Conservation (phyloP, 1,284 basidiomycete genomes). For the Athelia psychrophila region DNA sequence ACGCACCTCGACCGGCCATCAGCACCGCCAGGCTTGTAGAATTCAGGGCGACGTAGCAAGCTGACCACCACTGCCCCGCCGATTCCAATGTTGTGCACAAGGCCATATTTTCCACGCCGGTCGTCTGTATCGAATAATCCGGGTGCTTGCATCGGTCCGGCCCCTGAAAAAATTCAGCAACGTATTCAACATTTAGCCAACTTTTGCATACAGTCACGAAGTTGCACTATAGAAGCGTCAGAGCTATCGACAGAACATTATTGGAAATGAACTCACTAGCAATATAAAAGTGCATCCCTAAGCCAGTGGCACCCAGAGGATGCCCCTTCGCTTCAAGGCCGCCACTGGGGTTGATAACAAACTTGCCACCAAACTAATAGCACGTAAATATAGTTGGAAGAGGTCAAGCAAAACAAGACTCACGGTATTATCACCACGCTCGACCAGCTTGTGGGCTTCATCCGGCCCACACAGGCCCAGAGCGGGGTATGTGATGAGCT, state of each 20-base stretch:
- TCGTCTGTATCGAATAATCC: conserved; percentile 62
- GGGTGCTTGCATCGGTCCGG: conserved; percentile 79
- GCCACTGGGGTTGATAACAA: conserved; percentile 85
- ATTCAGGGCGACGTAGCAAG: conserved; percentile 70
- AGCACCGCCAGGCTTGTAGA: conserved; percentile 56
- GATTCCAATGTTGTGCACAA: conserved; percentile 84
- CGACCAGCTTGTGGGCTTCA: conserved; percentile 75
- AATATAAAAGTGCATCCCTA: conserved; percentile 90
- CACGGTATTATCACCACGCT: conserved; percentile 81
- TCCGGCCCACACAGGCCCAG: conserved; percentile 70
- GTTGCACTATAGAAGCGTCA: conserved; percentile 51
- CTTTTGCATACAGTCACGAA: conserved; percentile 53
- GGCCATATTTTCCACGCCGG: conserved; percentile 71
- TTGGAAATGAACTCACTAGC: conserved; percentile 50
- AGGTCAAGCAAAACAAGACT: conserved; percentile 14
- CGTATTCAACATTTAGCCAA: not conserved
- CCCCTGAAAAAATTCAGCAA: conserved; percentile 43
- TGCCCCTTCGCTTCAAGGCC: conserved; percentile 88
- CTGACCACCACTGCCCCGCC: conserved; percentile 80
- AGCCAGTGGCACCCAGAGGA: conserved; percentile 81
- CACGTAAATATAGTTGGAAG: conserved; percentile 3
- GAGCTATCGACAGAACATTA: conserved; percentile 5
- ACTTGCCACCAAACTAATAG: conserved; percentile 77
- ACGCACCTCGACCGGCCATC: conserved; percentile 67
- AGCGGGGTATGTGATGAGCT: conserved; percentile 85